Percentiles rank a stretch among this genome's conserved stretches.
Conservation (phyloP, 1,284 basidiomycete genomes). For the Dichomitus squalens region DNA sequence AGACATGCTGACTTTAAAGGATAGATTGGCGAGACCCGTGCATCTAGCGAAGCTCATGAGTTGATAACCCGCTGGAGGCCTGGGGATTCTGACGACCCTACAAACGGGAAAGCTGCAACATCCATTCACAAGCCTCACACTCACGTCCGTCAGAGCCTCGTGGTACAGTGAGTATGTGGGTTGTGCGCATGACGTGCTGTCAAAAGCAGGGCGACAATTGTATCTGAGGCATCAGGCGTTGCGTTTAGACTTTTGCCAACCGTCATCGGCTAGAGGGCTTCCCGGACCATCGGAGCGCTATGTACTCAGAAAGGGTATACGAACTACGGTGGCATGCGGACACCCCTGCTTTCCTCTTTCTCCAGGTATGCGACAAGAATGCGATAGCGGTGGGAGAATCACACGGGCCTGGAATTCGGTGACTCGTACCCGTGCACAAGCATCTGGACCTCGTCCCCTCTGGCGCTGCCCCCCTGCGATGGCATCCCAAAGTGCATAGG, state of each 20-base stretch:
- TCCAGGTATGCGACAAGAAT: neutral
- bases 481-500: neutral
- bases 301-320: neutral
- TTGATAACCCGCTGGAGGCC: no score
- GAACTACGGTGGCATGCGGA: neutral
- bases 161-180: no score
- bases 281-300: neutral
- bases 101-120: no score
- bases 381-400: neutral
- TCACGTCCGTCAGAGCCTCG: no score
- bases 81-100: no score
- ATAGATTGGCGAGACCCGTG: no score
- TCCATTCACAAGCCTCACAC: no score
- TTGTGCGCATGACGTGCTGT: no score
- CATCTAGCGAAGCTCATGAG: no score
- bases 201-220: neutral
- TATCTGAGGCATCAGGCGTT: neutral
- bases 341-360: neutral
- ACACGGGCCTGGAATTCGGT: neutral
- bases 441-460: no score
- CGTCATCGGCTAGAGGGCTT: neutral
- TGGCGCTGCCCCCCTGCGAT: neutral
- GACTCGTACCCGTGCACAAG: neutral
- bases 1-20: no score
- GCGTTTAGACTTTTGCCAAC: constrained; percentile 1